Conservation (phyloP, 257 asterid species). For the Phtheirospermum japonicum region DNA sequence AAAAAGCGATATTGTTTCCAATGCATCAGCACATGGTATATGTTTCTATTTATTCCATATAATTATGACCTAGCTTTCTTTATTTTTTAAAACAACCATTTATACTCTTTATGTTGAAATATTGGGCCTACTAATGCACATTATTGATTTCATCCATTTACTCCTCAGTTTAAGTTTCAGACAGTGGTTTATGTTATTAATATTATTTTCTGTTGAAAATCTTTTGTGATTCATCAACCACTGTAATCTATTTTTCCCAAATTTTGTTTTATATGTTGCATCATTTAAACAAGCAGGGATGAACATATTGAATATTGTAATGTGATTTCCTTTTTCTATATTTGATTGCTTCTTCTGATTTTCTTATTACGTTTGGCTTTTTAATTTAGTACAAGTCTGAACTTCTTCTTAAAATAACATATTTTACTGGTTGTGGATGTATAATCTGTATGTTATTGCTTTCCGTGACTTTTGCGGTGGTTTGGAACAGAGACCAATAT, state of each 20-base stretch:
- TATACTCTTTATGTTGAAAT: not conserved
- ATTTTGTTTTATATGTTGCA: not conserved
- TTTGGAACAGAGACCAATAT: not conserved
- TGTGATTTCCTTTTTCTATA: not conserved
- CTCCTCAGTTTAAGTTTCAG: not conserved
- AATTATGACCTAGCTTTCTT: not conserved
- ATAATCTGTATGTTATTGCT: not conserved
- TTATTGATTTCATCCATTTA: not conserved
- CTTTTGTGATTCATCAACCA: not conserved
- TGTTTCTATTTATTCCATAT: not conserved
- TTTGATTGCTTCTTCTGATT: not conserved
- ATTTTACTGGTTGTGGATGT: not conserved
- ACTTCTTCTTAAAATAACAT: not conserved
- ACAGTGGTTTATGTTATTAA: not conserved
- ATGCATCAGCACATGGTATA: constrained; percentile 45
- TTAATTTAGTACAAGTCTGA: not conserved
- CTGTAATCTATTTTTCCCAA: not conserved
- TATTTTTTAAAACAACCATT: no score
- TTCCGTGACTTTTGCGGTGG: not conserved
- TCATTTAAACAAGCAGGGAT: not conserved
- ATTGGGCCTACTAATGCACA: not conserved
- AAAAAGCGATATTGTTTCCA: constrained; percentile 46
- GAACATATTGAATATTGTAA: not conserved
- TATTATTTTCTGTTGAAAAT: not conserved
- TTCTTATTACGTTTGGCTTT: not conserved